Percentiles rank a stretch among this genome's conserved stretches.
Evolutionary conservation across 2,329 filamentous ascomycete genomes (phyloP).

Genomic region (Hypoxylon sp.): DNA sequence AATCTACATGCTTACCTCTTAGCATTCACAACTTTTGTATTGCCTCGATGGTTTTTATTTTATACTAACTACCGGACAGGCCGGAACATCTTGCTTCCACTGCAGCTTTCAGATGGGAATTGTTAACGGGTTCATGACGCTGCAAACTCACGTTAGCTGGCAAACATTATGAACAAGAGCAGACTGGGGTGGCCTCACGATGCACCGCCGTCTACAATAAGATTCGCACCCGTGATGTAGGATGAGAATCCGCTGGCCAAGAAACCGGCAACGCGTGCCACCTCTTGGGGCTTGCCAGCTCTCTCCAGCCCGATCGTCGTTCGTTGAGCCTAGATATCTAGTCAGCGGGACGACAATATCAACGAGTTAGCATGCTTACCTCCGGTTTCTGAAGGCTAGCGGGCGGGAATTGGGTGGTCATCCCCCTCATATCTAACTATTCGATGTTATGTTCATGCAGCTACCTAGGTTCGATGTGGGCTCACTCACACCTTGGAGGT

Average conservation of each 20-base stretch:
- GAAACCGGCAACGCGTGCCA: conserved; percentile 71
- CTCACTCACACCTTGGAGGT: conserved; percentile 57
- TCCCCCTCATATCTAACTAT: conserved; percentile 62
- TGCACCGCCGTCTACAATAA: conserved; percentile 72
- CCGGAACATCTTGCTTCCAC: background rate
- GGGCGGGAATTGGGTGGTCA: conserved; percentile 67
- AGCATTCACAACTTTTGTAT: background rate
- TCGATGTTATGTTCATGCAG: background rate
- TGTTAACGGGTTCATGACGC: conserved; percentile 58
- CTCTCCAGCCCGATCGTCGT: conserved; percentile 69
- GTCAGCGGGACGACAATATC: background rate
- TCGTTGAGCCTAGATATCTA: conserved; percentile 55
- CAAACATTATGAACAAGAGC: conserved; percentile 6
- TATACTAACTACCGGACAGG: background rate
- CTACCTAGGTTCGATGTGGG: conserved; percentile 6
- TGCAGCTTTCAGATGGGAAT: conserved; percentile 52
- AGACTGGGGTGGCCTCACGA: conserved; percentile 48
- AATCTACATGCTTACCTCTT: background rate
- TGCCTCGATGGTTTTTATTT: background rate
- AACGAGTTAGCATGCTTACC: conserved; percentile 42
- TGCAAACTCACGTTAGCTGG: conserved; percentile 40
- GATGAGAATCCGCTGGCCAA: conserved; percentile 72
- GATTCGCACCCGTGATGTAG: conserved; percentile 72
- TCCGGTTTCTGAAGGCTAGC: conserved; percentile 64
- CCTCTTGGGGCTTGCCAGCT: conserved; percentile 68